Conservation (phyloP, 352 stramenopile genomes). For the Globisporangium camurandrum region DNA sequence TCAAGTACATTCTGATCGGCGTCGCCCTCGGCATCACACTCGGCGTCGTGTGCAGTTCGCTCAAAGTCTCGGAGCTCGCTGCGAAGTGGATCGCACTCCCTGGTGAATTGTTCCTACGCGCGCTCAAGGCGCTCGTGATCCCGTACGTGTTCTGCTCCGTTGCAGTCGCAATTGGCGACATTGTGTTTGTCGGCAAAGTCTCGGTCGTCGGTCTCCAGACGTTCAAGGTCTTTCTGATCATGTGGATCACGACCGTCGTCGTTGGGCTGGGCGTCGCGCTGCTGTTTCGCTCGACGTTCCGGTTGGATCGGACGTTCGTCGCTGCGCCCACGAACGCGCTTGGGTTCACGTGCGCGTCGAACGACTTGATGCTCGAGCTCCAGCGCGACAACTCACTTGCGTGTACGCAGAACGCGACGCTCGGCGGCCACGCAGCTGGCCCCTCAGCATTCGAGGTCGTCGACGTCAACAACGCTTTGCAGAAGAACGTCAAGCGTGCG, state of each 20-base stretch:
- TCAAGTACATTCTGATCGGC: conserved; percentile 44
- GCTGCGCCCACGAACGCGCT: conserved; percentile 23
- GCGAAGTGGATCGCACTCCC: conserved; percentile 36
- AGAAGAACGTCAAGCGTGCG: conserved; percentile 26
- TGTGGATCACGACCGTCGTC: conserved; percentile 39
- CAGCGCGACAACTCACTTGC: conserved; percentile 1
- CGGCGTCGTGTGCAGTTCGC: conserved; percentile 10
- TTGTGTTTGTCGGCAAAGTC: conserved; percentile 68
- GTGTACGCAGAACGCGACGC: conserved; percentile 14
- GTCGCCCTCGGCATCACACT: conserved; percentile 39
- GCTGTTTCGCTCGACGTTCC: conserved; percentile 49
- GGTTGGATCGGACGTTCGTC: conserved; percentile 15
- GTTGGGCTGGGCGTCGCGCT: conserved; percentile 55
- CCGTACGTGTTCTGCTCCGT: conserved; percentile 83
- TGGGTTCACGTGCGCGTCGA: conserved; percentile 42
- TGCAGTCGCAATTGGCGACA: conserved; percentile 64
- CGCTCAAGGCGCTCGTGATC: conserved; percentile 68
- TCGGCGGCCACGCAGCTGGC: conserved; percentile 14
- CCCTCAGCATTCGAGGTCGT: conserved; percentile 27
- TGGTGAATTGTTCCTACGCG: conserved; percentile 66
- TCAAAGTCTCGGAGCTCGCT: not conserved
- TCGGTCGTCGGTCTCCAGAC: conserved; percentile 67
- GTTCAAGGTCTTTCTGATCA: conserved; percentile 44
- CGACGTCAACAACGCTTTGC: conserved; percentile 43
- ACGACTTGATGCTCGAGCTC: conserved; percentile 14